phyloP scores from a whole-genome alignment of 2,329 filamentous ascomycete genomes.

The Penicillium vulpinum region DNA sequence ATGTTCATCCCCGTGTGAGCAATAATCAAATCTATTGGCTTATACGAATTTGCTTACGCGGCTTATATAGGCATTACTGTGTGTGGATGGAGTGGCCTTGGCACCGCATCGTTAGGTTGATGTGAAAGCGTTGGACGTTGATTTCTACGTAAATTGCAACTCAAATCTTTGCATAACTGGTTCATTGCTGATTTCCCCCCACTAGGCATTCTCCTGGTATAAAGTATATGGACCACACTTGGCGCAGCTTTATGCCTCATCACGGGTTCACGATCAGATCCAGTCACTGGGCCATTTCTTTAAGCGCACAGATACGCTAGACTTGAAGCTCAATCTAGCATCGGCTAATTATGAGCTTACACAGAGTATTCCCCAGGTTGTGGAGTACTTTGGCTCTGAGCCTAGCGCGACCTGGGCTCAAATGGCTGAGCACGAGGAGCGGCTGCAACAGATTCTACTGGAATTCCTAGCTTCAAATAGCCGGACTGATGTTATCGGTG shows the following conservation, averaged over 20 bases:
- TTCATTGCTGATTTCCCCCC: neutral
- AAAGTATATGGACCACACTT: constrained; percentile 80
- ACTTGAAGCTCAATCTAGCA: constrained; percentile 68
- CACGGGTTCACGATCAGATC: constrained; percentile 57
- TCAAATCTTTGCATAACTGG: neutral
- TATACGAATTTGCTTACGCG: neutral
- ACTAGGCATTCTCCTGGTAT: constrained; percentile 70
- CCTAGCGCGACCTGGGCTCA: constrained; percentile 48
- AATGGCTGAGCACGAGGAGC: constrained; percentile 61
- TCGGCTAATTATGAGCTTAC: constrained; percentile 71
- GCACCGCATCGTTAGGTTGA: constrained; percentile 72
- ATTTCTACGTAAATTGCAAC: constrained; percentile 60
- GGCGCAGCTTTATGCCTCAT: constrained; percentile 66
- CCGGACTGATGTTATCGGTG: constrained; percentile 61
- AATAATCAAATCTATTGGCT: too few species aligned
- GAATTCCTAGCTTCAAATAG: constrained; percentile 56
- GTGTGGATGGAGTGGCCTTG: constrained; percentile 74
- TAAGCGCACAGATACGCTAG: constrained; percentile 59
- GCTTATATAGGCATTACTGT: constrained; percentile 55
- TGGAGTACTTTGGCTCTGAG: constrained; percentile 58
- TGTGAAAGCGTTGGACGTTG: constrained; percentile 66
- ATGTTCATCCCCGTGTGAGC: constrained; percentile 46
- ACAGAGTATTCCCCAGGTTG: constrained; percentile 61
- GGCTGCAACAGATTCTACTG: constrained; percentile 60
- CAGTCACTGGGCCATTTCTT: constrained; percentile 67